These are phyloP conservation scores for Colletotrichum sublineola DNA, from an alignment of 2,329 filamentous ascomycete species.

Conservation along the genomic window DNA sequence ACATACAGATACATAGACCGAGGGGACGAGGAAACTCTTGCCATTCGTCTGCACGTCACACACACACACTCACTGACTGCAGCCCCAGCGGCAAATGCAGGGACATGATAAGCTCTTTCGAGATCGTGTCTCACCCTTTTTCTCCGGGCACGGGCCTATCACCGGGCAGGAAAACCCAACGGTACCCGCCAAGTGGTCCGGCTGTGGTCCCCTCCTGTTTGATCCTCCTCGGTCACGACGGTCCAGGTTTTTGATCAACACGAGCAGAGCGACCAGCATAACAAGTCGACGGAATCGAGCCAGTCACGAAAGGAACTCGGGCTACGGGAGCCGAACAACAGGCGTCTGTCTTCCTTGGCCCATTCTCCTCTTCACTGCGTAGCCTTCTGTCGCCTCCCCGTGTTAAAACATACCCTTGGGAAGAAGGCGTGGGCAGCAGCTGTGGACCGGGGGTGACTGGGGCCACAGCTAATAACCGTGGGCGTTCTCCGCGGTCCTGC, in stretches of 20 bases:
- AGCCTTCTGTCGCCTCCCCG: not conserved
- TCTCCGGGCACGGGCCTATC: conserved; percentile 17
- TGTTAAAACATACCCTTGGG: not conserved
- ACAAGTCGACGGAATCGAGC: conserved; percentile 11
- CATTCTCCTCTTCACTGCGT: not conserved
- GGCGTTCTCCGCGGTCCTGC: not conserved
- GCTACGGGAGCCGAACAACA: not conserved
- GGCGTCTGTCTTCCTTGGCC: not conserved
- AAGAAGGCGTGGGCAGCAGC: not conserved
- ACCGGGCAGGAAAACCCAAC: not conserved
- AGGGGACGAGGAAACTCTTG: not conserved
- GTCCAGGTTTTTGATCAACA: conserved; percentile 29
- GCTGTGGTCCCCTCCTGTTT: conserved; percentile 39
- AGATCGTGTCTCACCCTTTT: conserved; percentile 4
- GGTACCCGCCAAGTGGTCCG: conserved; percentile 28
- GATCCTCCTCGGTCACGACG: conserved; percentile 37
- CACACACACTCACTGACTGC: not conserved
- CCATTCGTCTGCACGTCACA: not conserved
- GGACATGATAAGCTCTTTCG: not conserved
- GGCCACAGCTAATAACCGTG: conserved; percentile 31
- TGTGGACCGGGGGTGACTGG: conserved; percentile 28
- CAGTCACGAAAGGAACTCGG: not conserved
- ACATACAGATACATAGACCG: too few species aligned
- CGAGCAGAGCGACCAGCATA: conserved; percentile 27
- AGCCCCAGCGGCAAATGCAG: too few species aligned